phyloP scores from a whole-genome alignment of 2,329 filamentous ascomycete genomes.

The Neonectria hederae region DNA sequence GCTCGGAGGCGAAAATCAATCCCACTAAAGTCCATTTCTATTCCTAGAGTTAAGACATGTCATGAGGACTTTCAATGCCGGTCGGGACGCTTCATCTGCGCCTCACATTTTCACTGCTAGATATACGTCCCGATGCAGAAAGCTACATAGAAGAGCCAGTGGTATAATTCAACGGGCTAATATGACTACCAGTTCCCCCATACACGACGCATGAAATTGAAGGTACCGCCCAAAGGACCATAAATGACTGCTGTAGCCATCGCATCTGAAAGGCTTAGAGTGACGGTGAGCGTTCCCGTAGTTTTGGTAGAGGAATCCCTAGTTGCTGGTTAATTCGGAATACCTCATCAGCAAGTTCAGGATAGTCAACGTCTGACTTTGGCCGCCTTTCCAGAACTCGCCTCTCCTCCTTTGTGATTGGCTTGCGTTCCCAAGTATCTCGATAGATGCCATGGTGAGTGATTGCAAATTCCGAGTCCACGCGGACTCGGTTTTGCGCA shows the following conservation, averaged over 20 bases:
- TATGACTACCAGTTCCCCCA: not conserved
- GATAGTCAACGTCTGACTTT: slow-evolving; percentile 25
- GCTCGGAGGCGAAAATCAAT: too few relatives aligned
- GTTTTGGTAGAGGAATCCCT: not conserved
- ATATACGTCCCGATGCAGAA: too few relatives aligned
- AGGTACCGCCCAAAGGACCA: not conserved
- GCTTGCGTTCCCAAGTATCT: slow-evolving; percentile 29
- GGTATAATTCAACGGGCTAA: too few relatives aligned
- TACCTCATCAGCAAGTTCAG: not conserved
- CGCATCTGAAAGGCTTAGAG: not conserved
- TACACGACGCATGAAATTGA: not conserved
- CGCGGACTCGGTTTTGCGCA: slow-evolving; percentile 19
- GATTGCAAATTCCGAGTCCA: slow-evolving; percentile 21
- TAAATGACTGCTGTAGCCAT: not conserved
- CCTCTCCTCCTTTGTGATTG: slow-evolving; percentile 3
- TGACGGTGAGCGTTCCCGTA: not conserved
- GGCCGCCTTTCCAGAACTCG: slow-evolving; percentile 19
- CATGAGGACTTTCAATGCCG: too few relatives aligned
- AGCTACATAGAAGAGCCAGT: too few relatives aligned
- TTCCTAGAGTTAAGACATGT: too few relatives aligned
- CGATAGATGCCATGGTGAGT: slow-evolving; percentile 21
- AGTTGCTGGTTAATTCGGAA: not conserved
- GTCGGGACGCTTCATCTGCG: too few relatives aligned
- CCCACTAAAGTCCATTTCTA: too few relatives aligned
- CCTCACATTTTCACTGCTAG: too few relatives aligned